phyloP scores from a whole-genome alignment of 2,329 filamentous ascomycete species.

The Alternaria metachromatica region DNA sequence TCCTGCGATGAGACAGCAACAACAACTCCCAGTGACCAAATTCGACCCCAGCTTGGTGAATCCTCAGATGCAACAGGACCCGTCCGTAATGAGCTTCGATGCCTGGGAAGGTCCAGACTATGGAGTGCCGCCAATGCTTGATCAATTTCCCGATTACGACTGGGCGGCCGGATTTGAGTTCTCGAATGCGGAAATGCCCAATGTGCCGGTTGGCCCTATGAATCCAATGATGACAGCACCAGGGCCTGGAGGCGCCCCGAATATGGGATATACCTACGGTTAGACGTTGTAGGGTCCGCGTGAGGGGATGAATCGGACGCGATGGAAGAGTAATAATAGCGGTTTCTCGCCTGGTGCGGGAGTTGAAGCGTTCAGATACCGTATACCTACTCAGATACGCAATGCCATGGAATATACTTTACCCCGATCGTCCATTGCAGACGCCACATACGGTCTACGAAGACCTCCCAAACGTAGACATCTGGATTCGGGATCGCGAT shows the following conservation, averaged over 20 bases:
- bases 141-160: constrained; percentile 49
- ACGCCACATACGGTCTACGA: not conserved
- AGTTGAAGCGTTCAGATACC: not conserved
- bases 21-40: constrained; percentile 31
- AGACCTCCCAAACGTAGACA: not conserved
- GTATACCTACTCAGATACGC: not conserved
- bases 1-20: constrained; percentile 20
- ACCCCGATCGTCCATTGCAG: not conserved
- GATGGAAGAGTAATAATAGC: not conserved
- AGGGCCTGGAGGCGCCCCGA: constrained; percentile 18
- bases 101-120: constrained; percentile 40
- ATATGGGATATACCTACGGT: constrained; percentile 37
- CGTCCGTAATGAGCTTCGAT: constrained; percentile 35
- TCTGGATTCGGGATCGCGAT: not conserved
- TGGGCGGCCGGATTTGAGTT: constrained; percentile 48
- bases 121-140: constrained; percentile 37
- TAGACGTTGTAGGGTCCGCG: constrained; percentile 9
- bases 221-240: constrained; percentile 26
- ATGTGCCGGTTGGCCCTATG: constrained; percentile 26
- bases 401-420: not conserved
- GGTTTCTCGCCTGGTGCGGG: not conserved
- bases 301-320: not conserved
- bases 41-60: constrained; percentile 35
- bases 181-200: constrained; percentile 37
- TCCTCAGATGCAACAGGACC: constrained; percentile 26